Percentiles rank a stretch among this genome's conserved stretches.
Evolutionary conservation across 495 filamentous ascomycete genomes (phyloP).

Genomic region (Podospora appendiculata): DNA sequence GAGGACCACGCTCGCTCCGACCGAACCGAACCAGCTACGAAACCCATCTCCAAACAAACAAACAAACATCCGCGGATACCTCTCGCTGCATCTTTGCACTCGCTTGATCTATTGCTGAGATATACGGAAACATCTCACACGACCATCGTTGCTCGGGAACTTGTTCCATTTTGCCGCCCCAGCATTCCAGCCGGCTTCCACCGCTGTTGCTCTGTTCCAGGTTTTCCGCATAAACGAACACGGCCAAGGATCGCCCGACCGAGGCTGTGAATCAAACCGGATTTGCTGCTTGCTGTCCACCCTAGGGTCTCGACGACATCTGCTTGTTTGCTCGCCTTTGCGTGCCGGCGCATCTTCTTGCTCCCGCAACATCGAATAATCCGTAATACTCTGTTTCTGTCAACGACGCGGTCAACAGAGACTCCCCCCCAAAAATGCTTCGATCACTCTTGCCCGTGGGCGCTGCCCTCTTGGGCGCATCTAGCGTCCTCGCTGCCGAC

Average conservation of each 20-base stretch:
- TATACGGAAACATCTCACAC: not conserved
- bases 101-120: too few species aligned
- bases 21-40: too few species aligned
- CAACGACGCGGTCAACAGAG: too few species aligned
- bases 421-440: slow-evolving; percentile 21
- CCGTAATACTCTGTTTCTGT: not conserved
- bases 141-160: not conserved
- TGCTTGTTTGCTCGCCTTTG: not conserved
- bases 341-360: too few species aligned
- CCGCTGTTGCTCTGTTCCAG: not conserved
- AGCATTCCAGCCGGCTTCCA: not conserved
- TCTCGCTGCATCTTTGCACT: too few species aligned
- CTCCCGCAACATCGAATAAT: not conserved
- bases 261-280: slow-evolving; percentile 11
- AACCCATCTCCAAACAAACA: too few species aligned
- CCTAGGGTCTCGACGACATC: slow-evolving; percentile 2
- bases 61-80: too few species aligned
- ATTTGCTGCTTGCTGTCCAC: slow-evolving; percentile 4
- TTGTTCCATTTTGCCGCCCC: too few species aligned
- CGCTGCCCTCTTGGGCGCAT: slow-evolving; percentile 33
- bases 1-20: too few species aligned
- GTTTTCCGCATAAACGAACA: slow-evolving; percentile 7
- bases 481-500: slow-evolving; percentile 26
- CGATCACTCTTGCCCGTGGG: slow-evolving; percentile 28
- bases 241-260: not conserved